These are phyloP conservation scores for Chalciporus chontae DNA, from an alignment of 768 basidiomycete genomes.

Conservation along the genomic window DNA sequence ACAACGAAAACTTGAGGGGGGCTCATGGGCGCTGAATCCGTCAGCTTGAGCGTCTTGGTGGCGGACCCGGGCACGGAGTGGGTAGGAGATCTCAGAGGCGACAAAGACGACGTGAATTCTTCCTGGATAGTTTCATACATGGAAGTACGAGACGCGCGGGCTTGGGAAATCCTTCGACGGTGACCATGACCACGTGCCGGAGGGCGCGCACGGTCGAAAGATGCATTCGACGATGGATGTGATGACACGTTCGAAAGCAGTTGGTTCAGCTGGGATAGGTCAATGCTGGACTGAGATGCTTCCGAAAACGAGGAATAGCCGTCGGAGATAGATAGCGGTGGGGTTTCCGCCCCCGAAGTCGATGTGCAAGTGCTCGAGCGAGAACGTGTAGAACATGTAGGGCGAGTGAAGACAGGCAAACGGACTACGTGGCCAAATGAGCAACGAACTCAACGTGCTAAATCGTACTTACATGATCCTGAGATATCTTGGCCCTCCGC, in stretches of 20 bases:
- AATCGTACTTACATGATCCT: conserved; percentile 44
- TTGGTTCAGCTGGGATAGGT: conserved; percentile 57
- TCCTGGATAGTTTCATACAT: conserved; percentile 82
- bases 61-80: conserved; percentile 14
- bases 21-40: conserved; percentile 20
- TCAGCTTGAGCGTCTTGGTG: conserved; percentile 28
- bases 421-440: conserved; percentile 33
- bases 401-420: conserved; percentile 61
- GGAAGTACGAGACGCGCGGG: conserved; percentile 59
- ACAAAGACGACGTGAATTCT: conserved; percentile 43
- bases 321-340: conserved; percentile 66
- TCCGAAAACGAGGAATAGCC: conserved; percentile 63
- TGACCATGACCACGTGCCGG: conserved; percentile 63
- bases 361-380: conserved; percentile 69
- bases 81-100: conserved; percentile 26
- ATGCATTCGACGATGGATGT: conserved; percentile 43
- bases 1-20: conserved; percentile 50
- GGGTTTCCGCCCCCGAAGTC: conserved; percentile 67
- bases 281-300: conserved; percentile 76
- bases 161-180: conserved; percentile 64
- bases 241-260: conserved; percentile 56
- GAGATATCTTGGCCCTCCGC: conserved; percentile 63
- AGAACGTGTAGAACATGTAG: conserved; percentile 46
- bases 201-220: conserved; percentile 36
- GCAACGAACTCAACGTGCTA: background rate